phyloP scores from a whole-genome alignment of 1,284 basidiomycete genomes.

The Puccinia hordei region DNA sequence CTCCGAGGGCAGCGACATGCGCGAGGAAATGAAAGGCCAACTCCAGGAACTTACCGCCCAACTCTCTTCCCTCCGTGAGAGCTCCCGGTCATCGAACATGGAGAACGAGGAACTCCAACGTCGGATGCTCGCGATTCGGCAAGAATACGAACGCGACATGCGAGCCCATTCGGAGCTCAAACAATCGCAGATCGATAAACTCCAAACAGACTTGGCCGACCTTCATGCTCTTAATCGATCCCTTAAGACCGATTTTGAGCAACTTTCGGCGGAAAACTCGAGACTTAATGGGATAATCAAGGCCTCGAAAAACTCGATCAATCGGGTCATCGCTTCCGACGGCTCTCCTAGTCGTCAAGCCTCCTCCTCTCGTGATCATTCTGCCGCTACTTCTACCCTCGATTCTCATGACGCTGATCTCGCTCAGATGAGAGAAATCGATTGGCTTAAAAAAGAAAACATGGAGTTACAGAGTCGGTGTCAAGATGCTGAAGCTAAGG shows the following conservation, averaged over 20 bases:
- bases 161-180: neutral
- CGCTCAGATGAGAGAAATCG: slow-evolving; percentile 48
- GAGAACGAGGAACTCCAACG: slow-evolving; percentile 44
- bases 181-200: neutral
- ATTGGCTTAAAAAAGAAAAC: slow-evolving; percentile 57
- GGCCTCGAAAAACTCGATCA: slow-evolving; percentile 35
- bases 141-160: slow-evolving; percentile 36
- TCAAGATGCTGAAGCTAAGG: slow-evolving; percentile 52
- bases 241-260: neutral
- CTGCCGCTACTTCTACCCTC: slow-evolving; percentile 27
- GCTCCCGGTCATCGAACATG: neutral
- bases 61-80: slow-evolving; percentile 10
- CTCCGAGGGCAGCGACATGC: neutral
- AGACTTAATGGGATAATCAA: slow-evolving; percentile 29
- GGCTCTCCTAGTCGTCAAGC: neutral
- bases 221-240: neutral
- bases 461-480: slow-evolving; percentile 54
- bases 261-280: neutral
- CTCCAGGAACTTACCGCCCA: slow-evolving; percentile 25
- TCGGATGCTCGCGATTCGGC: slow-evolving; percentile 17
- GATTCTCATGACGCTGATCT: neutral
- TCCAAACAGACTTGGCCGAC: neutral
- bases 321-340: slow-evolving; percentile 11
- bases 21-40: slow-evolving; percentile 16
- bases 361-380: neutral